phyloP scores from a whole-genome alignment of 805 yeast genomes.

The Candida koratica region DNA sequence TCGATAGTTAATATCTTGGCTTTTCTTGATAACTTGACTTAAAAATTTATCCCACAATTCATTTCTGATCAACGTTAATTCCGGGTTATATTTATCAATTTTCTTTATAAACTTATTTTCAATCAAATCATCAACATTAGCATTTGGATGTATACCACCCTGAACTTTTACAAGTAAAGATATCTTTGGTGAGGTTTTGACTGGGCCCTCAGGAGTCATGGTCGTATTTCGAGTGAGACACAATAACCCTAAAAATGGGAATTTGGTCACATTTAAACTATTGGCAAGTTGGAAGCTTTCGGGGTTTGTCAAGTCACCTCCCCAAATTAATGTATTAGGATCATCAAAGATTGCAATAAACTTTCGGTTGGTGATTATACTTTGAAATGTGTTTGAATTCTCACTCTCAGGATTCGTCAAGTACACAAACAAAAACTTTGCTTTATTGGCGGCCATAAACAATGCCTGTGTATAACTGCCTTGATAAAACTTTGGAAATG shows the following conservation, averaged over 20 bases:
- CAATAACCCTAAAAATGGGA: constrained; percentile 79
- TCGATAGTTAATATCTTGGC: constrained; percentile 77
- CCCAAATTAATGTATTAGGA: constrained; percentile 70
- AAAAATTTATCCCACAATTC: constrained; percentile 60
- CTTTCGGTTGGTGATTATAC: constrained; percentile 48
- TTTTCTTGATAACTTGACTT: constrained; percentile 54
- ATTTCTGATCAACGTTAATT: constrained; percentile 54
- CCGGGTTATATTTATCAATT: constrained; percentile 57
- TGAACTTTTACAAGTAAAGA: constrained; percentile 61
- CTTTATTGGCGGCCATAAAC: constrained; percentile 62
- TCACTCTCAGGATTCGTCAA: constrained; percentile 72
- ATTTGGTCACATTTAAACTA: constrained; percentile 62
- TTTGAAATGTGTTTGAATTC: constrained; percentile 48
- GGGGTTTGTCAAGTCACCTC: constrained; percentile 74
- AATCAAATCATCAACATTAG: constrained; percentile 27
- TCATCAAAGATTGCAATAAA: constrained; percentile 40
- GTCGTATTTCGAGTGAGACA: constrained; percentile 58
- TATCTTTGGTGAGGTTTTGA: constrained; percentile 51
- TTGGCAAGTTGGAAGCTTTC: constrained; percentile 84
- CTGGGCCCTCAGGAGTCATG: constrained; percentile 55
- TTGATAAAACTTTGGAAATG: constrained; percentile 49
- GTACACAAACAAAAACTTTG: constrained; percentile 68
- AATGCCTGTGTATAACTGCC: constrained; percentile 82
- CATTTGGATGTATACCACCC: constrained; percentile 50
- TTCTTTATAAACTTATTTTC: constrained; percentile 40